Evolutionary conservation across 2,329 filamentous ascomycete species (phyloP), one percentile per base, ranked within the genome.

Genomic region (Verticillium dahliae): DNA sequence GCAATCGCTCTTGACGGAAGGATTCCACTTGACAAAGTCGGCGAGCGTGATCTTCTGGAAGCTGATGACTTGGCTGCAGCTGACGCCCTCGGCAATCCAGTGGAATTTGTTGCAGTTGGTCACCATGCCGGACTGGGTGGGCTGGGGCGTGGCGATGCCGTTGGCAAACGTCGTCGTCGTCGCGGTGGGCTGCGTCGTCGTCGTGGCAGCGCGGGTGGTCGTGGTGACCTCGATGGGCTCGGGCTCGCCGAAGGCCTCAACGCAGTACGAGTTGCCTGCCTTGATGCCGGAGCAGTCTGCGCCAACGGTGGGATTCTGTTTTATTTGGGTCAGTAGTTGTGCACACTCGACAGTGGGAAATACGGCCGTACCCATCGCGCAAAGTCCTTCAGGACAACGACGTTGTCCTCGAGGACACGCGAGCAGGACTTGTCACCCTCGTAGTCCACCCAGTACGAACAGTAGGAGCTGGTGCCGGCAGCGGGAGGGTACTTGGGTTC

Each of bases 11-110:
- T 62, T 63, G 4, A 64, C 63, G 5, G 35, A n/a, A 10, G 60
- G 55, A 37, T 69, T 70, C 68, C 66, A 69, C 38, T 33, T 56
- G 4, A 14, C 65, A 34, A 75, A 68, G 13, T 72, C 57, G 6
- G 64, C 57, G 5, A 62, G 14, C 15, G 59, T 11, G 37, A 61
- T 58, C 35, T 45, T 56, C 34, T 56, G 27, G 15, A 38, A 27
- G 0, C 58, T 50, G 4, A 67, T 63, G 54, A 65, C 59, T 3
- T 18, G 18, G 31, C 58, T 38, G 60, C 66, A 66, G 4, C 50
- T 60, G 50, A 59, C 60, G 6, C 60, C 58, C 4, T 18, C n/a
- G 39, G 39, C 7, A 13, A 62, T 54, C 11, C 58, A 60, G 38
- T 65, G 41, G 57, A 65, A 65, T 38, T 61, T 61, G 22, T 64